Percentiles rank a stretch among this genome's conserved stretches.
Conservation (phyloP, 2,329 filamentous ascomycete species). For the Diaporthe citri region DNA sequence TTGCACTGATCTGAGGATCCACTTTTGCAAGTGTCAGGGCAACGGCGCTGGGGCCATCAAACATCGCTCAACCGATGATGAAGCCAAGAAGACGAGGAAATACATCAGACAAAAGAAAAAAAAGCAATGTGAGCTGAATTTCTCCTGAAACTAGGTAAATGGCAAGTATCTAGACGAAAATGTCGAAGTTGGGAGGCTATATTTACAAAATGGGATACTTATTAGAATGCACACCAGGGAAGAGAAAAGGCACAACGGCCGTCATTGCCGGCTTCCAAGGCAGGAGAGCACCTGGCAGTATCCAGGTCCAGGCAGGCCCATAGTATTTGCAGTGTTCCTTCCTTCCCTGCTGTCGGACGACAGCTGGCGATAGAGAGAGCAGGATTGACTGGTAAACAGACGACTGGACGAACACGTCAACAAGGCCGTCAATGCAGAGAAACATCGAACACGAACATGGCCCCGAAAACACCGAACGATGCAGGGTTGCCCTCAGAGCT, state of each 20-base stretch:
- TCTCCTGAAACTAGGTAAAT: background rate
- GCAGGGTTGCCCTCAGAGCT: slow-evolving; percentile 22
- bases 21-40: slow-evolving; percentile 36
- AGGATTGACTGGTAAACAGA: background rate
- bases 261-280: background rate
- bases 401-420: slow-evolving; percentile 2
- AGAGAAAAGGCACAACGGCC: background rate
- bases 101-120: background rate
- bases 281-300: background rate
- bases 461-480: slow-evolving; percentile 12
- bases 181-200: background rate
- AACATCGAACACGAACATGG: slow-evolving; percentile 15
- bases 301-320: background rate
- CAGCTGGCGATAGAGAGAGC: background rate
- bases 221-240: background rate
- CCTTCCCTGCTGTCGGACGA: background rate
- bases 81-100: slow-evolving; percentile 1
- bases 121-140: background rate
- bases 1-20: slow-evolving; percentile 34
- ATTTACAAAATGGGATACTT: background rate
- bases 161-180: background rate
- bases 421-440: slow-evolving; percentile 14
- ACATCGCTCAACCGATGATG: slow-evolving; percentile 5
- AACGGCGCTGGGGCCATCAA: slow-evolving; percentile 34
- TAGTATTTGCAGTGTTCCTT: background rate